Evolutionary conservation across 2,329 filamentous ascomycete genomes (phyloP).

Genomic region (Alternaria brassicae): DNA sequence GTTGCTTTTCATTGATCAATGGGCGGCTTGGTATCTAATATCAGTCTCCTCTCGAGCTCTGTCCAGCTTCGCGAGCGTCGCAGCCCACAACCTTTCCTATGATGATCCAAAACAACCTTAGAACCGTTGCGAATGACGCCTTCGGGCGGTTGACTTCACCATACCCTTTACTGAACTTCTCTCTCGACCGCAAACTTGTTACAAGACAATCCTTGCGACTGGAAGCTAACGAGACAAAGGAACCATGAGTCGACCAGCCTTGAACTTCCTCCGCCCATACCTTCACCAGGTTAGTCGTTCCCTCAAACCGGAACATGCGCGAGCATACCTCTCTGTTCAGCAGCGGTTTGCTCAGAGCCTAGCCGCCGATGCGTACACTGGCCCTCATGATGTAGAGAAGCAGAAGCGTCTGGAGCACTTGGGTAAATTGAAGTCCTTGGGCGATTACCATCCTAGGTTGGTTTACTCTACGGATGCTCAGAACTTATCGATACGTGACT

Average conservation of each 20-base stretch:
- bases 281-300: constrained; percentile 54
- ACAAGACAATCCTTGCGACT: background rate
- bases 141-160: constrained; percentile 60
- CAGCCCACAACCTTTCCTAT: constrained; percentile 17
- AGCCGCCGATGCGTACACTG: constrained; percentile 34
- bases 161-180: constrained; percentile 48
- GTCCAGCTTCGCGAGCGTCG: background rate
- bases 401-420: constrained; percentile 64
- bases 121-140: constrained; percentile 75
- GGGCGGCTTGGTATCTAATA: background rate
- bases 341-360: constrained; percentile 35
- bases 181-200: background rate
- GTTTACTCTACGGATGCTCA: constrained; percentile 23
- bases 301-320: constrained; percentile 54
- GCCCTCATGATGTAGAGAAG: constrained; percentile 54
- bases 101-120: constrained; percentile 51
- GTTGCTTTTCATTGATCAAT: background rate
- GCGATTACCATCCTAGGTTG: constrained; percentile 64
- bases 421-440: constrained; percentile 56
- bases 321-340: constrained; percentile 58
- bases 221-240: constrained; percentile 49
- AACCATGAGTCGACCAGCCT: constrained; percentile 56
- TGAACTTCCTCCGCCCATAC: constrained; percentile 65
- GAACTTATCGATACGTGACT: constrained; percentile 36
- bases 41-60: background rate